Evolutionary conservation across 495 filamentous ascomycete species (phyloP).

Genomic region (Aspergillus hancockii): DNA sequence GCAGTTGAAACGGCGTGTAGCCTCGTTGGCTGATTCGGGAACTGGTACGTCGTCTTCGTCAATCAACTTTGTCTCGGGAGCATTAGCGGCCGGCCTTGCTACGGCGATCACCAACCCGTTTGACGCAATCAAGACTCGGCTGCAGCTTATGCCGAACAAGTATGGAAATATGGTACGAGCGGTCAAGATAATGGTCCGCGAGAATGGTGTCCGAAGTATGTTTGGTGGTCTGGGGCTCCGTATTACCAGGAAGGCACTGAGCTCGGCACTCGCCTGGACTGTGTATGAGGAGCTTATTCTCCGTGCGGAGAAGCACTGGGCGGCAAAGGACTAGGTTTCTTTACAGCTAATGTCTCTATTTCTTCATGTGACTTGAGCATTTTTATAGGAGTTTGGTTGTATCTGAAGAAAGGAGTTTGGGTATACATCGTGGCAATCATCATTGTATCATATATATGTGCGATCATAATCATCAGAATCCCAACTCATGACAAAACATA

Average conservation of each 20-base stretch:
- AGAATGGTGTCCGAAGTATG: constrained; percentile 79
- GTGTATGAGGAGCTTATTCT: constrained; percentile 93
- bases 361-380: neutral
- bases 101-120: constrained; percentile 94
- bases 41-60: constrained; percentile 54
- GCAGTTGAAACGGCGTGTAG: constrained; percentile 71
- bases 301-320: constrained; percentile 66
- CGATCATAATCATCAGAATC: constrained; percentile 29
- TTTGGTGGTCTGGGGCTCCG: constrained; percentile 86
- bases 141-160: constrained; percentile 82
- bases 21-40: constrained; percentile 24
- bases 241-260: constrained; percentile 88
- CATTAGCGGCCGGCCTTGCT: constrained; percentile 75
- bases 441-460: constrained; percentile 23
- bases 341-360: neutral
- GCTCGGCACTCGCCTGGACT: constrained; percentile 91
- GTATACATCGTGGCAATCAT: constrained; percentile 12
- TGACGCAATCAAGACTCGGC: constrained; percentile 91
- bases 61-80: constrained; percentile 84
- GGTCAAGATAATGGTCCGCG: constrained; percentile 68
- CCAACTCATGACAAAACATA: constrained; percentile 26
- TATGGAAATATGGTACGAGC: constrained; percentile 88
- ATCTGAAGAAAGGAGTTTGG: neutral
- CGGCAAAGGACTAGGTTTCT: constrained; percentile 26
- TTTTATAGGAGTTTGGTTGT: constrained; percentile 3